Evolutionary conservation across 2,329 filamentous ascomycete genomes (phyloP).

Genomic region (Knufia petricola): DNA sequence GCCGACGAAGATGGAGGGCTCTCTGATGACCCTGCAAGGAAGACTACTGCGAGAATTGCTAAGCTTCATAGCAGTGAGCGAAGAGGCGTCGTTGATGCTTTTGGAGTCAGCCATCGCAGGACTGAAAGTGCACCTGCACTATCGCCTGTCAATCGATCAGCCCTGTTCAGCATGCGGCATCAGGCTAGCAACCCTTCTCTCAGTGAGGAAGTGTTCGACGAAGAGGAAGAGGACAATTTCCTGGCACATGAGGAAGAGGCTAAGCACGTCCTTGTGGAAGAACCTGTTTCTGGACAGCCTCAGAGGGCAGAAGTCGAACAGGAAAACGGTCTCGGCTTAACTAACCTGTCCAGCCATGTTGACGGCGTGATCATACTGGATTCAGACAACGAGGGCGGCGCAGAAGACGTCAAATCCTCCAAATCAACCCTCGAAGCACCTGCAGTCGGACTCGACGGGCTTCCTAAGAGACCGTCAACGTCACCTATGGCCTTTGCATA

Average conservation of each 20-base stretch:
- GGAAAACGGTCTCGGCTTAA: conserved; percentile 17
- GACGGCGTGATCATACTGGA: conserved; percentile 20
- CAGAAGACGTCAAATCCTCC: conserved; percentile 19
- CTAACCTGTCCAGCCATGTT: conserved; percentile 9
- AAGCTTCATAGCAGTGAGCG: conserved; percentile 44
- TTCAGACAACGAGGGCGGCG: too few species aligned
- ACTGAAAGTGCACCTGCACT: conserved; percentile 42
- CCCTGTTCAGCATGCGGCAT: conserved; percentile 28
- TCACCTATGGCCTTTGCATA: conserved; percentile 33
- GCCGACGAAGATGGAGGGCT: conserved; percentile 60
- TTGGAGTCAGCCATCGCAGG: conserved; percentile 32
- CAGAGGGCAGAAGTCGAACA: not conserved
- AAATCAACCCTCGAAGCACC: conserved; percentile 23
- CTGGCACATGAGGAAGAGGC: conserved; percentile 27
- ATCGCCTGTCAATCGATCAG: conserved; percentile 38
- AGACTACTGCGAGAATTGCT: conserved; percentile 30
- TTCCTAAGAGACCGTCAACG: conserved; percentile 34
- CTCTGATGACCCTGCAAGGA: conserved; percentile 21
- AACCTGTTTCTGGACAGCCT: not conserved
- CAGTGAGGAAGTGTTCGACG: conserved; percentile 40
- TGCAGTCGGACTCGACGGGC: conserved; percentile 12
- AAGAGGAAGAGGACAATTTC: conserved; percentile 43
- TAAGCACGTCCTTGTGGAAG: conserved; percentile 18
- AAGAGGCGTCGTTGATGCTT: conserved; percentile 29
- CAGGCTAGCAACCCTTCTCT: conserved; percentile 31